A percentile compares a stretch with the other conserved stretches of the same genome.
Evolutionary conservation across 805 yeast genomes (phyloP).

Genomic region (Debaryomyces hansenii): DNA sequence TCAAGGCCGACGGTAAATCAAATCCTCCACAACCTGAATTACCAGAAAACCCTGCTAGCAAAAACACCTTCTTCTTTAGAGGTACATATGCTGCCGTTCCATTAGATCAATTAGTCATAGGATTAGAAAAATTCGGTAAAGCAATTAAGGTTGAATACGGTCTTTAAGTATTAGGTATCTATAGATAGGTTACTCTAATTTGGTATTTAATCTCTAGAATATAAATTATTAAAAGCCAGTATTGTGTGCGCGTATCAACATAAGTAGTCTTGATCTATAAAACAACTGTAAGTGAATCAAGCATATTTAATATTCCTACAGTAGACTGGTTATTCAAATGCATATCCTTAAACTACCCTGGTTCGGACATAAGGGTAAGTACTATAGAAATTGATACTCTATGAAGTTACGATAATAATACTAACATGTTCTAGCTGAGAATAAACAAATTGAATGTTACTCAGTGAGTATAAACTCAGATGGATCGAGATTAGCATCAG

Average conservation of each 20-base stretch:
- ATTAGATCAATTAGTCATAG: slow-evolving; percentile 57
- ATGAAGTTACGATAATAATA: background rate
- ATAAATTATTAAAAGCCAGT: background rate
- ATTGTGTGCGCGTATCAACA: background rate
- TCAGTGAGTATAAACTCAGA: slow-evolving; percentile 79
- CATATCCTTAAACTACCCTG: slow-evolving; percentile 45
- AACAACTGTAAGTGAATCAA: too few relatives aligned
- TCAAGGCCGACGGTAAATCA: slow-evolving; percentile 56
- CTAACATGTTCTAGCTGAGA: slow-evolving; percentile 58
- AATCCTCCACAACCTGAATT: slow-evolving; percentile 55
- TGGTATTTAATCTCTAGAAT: background rate
- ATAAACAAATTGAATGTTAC: slow-evolving; percentile 78
- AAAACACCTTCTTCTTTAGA: slow-evolving; percentile 66
- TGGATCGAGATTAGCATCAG: slow-evolving; percentile 85
- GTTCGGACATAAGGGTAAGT: slow-evolving; percentile 45
- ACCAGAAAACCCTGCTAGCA: slow-evolving; percentile 42
- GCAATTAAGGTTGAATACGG: slow-evolving; percentile 60
- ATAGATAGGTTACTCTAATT: background rate
- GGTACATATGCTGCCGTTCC: slow-evolving; percentile 89
- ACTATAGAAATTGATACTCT: background rate
- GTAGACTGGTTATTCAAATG: slow-evolving; percentile 17
- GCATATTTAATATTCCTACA: too few relatives aligned
- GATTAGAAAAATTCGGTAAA: slow-evolving; percentile 66
- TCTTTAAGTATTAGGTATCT: slow-evolving; percentile 14
- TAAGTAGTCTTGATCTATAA: background rate